Evolutionary conservation across 1,284 basidiomycete genomes (phyloP).

Genomic region (Sporisorium graminicola): DNA sequence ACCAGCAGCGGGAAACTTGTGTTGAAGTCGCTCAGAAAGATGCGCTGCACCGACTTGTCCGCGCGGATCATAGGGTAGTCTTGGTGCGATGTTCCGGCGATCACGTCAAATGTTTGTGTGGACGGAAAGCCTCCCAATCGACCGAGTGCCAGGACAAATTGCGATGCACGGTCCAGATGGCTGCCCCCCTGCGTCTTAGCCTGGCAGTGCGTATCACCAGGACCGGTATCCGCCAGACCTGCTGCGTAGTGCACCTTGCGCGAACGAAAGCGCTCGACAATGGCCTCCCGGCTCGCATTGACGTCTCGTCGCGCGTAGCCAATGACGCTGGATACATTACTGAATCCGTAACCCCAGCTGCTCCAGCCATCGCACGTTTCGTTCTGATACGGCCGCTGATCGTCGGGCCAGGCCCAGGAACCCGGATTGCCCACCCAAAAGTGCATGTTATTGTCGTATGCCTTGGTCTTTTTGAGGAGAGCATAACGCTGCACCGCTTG

Average conservation of each 20-base stretch:
- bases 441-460: conserved; percentile 59
- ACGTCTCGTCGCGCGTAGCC: conserved; percentile 57
- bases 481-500: conserved; percentile 61
- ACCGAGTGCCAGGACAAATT: conserved; percentile 53
- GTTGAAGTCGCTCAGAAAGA: conserved; percentile 57
- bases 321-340: conserved; percentile 39
- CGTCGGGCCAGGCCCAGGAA: conserved; percentile 60
- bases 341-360: conserved; percentile 61
- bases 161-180: conserved; percentile 62
- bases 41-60: conserved; percentile 50
- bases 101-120: conserved; percentile 55
- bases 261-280: conserved; percentile 51
- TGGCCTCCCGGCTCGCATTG: conserved; percentile 38
- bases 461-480: conserved; percentile 56
- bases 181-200: conserved; percentile 61
- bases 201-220: conserved; percentile 63
- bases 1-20: conserved; percentile 37
- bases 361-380: conserved; percentile 26
- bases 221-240: conserved; percentile 61
- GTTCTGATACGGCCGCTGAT: conserved; percentile 47
- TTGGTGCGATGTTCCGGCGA: conserved; percentile 63
- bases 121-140: conserved; percentile 49
- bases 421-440: conserved; percentile 67
- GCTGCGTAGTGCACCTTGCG: conserved; percentile 58
- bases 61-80: conserved; percentile 67